Percentiles rank a stretch among this genome's conserved stretches.
Conservation (phyloP, 192 early-diverging fungal species). For the Chytriomyces hyalinus region DNA sequence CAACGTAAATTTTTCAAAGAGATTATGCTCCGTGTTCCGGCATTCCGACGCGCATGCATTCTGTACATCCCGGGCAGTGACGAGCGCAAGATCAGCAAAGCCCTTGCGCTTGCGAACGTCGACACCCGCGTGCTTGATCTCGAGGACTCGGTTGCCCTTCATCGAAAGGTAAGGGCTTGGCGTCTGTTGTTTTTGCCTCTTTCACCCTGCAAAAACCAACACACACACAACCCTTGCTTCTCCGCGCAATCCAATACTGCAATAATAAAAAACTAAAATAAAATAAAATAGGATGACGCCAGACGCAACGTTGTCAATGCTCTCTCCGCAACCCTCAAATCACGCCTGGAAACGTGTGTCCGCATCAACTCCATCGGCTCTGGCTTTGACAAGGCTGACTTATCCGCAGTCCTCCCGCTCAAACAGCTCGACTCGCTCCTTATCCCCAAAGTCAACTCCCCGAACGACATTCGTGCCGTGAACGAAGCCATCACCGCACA, state of each 20-base stretch:
- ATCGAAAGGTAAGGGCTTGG: slow-evolving; percentile 70
- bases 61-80: slow-evolving; percentile 66
- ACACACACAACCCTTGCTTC: slow-evolving; percentile 1
- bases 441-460: slow-evolving; percentile 86
- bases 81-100: slow-evolving; percentile 83
- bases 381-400: slow-evolving; percentile 77
- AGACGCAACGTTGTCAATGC: slow-evolving; percentile 75
- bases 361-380: slow-evolving; percentile 83
- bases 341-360: slow-evolving; percentile 74
- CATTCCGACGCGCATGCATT: slow-evolving; percentile 18
- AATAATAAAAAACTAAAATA: background rate
- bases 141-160: slow-evolving; percentile 86
- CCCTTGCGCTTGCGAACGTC: slow-evolving; percentile 59
- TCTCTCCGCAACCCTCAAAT: slow-evolving; percentile 47
- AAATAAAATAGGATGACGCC: slow-evolving; percentile 57
- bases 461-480: slow-evolving; percentile 79
- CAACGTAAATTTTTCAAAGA: no score
- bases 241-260: background rate
- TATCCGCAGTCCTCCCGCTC: slow-evolving; percentile 71
- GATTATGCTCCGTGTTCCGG: background rate
- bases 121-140: slow-evolving; percentile 92
- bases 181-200: no score
- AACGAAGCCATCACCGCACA: slow-evolving; percentile 72
- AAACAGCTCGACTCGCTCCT: slow-evolving; percentile 71
- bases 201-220: background rate